Evolutionary conservation across 768 basidiomycete genomes (phyloP), one percentile per base, ranked within the genome.

Genomic region (Boletus fagicola): DNA sequence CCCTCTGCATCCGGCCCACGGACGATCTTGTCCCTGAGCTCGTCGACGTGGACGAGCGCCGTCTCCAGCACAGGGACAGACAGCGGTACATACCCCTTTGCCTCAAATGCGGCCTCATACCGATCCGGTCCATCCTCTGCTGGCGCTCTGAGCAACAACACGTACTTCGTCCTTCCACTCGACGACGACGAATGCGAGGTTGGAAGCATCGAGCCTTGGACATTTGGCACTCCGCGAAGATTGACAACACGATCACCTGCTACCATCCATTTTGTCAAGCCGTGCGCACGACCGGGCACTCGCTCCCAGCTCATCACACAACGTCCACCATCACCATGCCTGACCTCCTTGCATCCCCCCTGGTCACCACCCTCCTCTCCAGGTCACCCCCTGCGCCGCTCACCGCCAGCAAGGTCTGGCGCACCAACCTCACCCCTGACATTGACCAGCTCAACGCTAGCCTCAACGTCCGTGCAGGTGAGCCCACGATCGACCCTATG

Each of bases 61-160:
- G 91, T 91, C 68, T 91, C 84, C 44, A 93, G 80, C 5, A 88
- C 88, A 0, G 89, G 82, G 1, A 92, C 72, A n/a, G 86, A 88
- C 35, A 80, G 49, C 1, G 86, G 71, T 12, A 65, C 57, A 66
- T 85, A 89, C 9, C 81, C 82, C 9, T 72, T 74, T 1, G 69
- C 64, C 13, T 65, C 50, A 35, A 92, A 83, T 1, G 75, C 72
- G 0, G 64, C 56, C 58, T 86, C 83, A 66, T 93, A 93, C 28
- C 75, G 79, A 71, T 93, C 90, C 0, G 62, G 65, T 6, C 62
- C 62, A 30, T 70, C 70, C 33, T 69, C 61, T 12, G 66, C 60
- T 0, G 76, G 71, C 5, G 76, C 64, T 57, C 79, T 74, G 53
- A 83, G 69, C 13, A 83, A 64, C 35, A 83, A 60, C 18, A 82